phyloP scores from a whole-genome alignment of 2,329 filamentous ascomycete species.

The Xylaria sp. region DNA sequence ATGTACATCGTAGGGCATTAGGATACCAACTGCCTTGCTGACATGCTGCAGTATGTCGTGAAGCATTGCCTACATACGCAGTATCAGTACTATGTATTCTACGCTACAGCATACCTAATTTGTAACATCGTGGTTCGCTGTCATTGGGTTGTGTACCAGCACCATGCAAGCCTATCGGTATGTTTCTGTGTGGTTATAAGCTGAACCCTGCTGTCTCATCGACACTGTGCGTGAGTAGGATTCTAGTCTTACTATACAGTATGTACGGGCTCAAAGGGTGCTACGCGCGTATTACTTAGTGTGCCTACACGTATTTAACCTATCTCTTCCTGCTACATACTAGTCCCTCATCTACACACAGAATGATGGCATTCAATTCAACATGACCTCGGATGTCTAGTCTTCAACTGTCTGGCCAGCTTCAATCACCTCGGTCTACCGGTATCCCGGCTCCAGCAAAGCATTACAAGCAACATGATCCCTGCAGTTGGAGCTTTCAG shows the following conservation, averaged over 20 bases:
- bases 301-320: too few species aligned
- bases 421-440: constrained; percentile 25
- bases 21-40: constrained; percentile 26
- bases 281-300: too few species aligned
- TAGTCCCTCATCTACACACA: too few species aligned
- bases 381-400: constrained; percentile 26
- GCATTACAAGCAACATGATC: constrained; percentile 11
- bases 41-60: constrained; percentile 27
- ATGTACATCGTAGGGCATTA: constrained; percentile 21
- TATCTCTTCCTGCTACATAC: too few species aligned
- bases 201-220: constrained; percentile 38
- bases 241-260: constrained; percentile 4
- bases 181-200: constrained; percentile 28
- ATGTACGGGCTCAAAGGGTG: background rate
- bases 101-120: too few species aligned
- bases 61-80: constrained; percentile 28
- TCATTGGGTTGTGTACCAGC: constrained; percentile 44
- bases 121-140: constrained; percentile 44
- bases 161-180: constrained; percentile 43
- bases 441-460: constrained; percentile 16
- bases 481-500: constrained; percentile 32
- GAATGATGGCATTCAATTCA: constrained; percentile 1
- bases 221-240: constrained; percentile 33
- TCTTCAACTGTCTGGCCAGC: constrained; percentile 27
- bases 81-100: constrained; percentile 28